A percentile compares a stretch with the other conserved stretches of the same genome.
These are phyloP conservation scores for Phytophthora melonis DNA, from an alignment of 352 stramenopile genomes.

Conservation along the genomic window DNA sequence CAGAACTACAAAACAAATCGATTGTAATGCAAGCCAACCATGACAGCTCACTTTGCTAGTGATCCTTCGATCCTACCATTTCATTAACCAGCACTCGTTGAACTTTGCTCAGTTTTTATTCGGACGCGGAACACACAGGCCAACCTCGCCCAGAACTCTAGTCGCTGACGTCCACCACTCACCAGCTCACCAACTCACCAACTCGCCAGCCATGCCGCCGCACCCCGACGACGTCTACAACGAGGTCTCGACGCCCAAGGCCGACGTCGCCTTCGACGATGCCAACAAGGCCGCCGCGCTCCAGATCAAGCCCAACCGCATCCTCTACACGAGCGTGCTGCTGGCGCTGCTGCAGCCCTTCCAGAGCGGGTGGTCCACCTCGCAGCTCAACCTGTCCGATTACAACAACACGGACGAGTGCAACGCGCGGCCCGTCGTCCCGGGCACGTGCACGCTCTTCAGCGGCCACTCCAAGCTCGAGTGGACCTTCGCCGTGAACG, in stretches of 20 bases:
- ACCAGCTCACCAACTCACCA: not conserved
- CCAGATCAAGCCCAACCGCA: slow-evolving; percentile 40
- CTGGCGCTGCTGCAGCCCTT: slow-evolving; percentile 53
- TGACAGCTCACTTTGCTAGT: not conserved
- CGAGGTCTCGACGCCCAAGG: slow-evolving; percentile 18
- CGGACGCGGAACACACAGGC: slow-evolving; percentile 18
- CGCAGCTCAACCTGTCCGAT: slow-evolving; percentile 69
- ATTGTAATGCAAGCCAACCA: not conserved
- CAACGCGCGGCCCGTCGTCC: slow-evolving; percentile 45
- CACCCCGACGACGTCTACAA: slow-evolving; percentile 17
- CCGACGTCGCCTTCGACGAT: slow-evolving; percentile 25
- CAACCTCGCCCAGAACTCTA: too few relatives aligned
- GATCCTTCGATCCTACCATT: slow-evolving; percentile 1
- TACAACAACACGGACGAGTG: slow-evolving; percentile 66
- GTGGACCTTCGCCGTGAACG: slow-evolving; percentile 36
- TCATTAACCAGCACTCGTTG: not conserved
- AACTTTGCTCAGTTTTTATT: slow-evolving; percentile 13
- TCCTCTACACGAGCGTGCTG: slow-evolving; percentile 57
- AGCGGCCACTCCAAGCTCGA: slow-evolving; percentile 47
- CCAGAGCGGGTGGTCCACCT: slow-evolving; percentile 66
- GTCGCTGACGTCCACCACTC: too few relatives aligned
- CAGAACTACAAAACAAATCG: not conserved
- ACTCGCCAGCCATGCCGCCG: slow-evolving; percentile 19
- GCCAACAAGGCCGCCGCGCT: slow-evolving; percentile 28
- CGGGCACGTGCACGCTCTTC: slow-evolving; percentile 52